Conservation (phyloP, 305 asterid species). For the Fraxinus sp. region DNA sequence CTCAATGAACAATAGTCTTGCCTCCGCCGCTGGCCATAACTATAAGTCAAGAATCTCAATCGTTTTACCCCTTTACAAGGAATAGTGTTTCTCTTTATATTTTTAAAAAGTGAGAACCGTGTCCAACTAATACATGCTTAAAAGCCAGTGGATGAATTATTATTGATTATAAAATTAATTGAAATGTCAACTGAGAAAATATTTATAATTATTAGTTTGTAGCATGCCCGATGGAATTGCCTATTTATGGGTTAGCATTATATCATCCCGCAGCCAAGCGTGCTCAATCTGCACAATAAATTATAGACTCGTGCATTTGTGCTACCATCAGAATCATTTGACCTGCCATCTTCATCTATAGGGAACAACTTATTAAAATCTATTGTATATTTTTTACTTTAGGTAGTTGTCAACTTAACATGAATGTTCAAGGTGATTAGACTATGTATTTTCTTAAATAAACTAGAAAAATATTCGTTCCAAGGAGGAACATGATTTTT, state of each 20-base stretch:
- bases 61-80: background rate
- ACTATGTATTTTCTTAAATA: no score
- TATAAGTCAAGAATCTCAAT: background rate
- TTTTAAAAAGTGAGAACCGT: background rate
- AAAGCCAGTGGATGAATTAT: background rate
- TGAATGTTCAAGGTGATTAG: background rate
- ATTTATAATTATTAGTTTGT: background rate
- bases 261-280: constrained; percentile 3
- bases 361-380: background rate
- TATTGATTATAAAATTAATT: background rate
- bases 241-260: background rate
- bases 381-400: background rate
- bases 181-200: background rate
- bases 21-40: no score
- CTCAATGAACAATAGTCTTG: no score
- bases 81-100: no score
- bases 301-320: background rate
- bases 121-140: background rate
- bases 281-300: background rate
- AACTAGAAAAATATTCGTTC: no score
- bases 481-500: no score
- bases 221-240: background rate
- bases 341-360: background rate
- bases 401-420: background rate
- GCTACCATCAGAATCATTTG: background rate